Percentiles rank a stretch among this genome's conserved stretches.
These are phyloP conservation scores for Apiospora pterosperma DNA, from an alignment of 2,329 filamentous ascomycete species.

Conservation along the genomic window DNA sequence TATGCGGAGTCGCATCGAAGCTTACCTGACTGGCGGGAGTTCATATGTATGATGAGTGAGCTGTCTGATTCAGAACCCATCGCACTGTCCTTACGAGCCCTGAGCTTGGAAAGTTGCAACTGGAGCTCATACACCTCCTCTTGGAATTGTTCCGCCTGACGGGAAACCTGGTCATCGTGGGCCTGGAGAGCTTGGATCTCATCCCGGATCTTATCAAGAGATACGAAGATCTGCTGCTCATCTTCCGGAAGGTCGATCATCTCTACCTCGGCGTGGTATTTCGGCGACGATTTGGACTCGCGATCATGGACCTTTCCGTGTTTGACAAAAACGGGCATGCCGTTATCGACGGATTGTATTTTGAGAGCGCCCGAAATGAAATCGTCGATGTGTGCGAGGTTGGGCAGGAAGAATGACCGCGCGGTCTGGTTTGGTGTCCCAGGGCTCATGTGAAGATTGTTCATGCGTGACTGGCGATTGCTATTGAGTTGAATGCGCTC, in stretches of 20 bases:
- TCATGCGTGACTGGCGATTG: conserved; percentile 9
- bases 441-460: conserved; percentile 14
- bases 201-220: conserved; percentile 59
- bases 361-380: conserved; percentile 53
- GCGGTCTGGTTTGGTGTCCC: conserved; percentile 37
- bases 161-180: conserved; percentile 53
- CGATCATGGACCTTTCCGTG: conserved; percentile 48
- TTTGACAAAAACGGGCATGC: conserved; percentile 54
- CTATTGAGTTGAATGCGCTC: conserved; percentile 7
- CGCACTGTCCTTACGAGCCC: conserved; percentile 39
- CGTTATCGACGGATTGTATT: conserved; percentile 49
- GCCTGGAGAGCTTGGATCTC: conserved; percentile 54
- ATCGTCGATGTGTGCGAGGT: conserved; percentile 53
- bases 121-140: conserved; percentile 49
- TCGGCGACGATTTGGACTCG: conserved; percentile 28
- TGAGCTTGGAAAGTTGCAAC: conserved; percentile 42
- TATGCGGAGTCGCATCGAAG: background rate
- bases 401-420: conserved; percentile 52
- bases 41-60: conserved; percentile 39
- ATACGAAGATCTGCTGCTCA: conserved; percentile 57
- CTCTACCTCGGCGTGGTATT: conserved; percentile 47
- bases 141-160: conserved; percentile 51
- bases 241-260: conserved; percentile 48
- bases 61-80: conserved; percentile 41
- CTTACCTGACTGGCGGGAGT: conserved; percentile 18